Evolutionary conservation across 495 filamentous ascomycete genomes (phyloP), one percentile per base, ranked within the genome.

Genomic region (Extremus antarcticus): DNA sequence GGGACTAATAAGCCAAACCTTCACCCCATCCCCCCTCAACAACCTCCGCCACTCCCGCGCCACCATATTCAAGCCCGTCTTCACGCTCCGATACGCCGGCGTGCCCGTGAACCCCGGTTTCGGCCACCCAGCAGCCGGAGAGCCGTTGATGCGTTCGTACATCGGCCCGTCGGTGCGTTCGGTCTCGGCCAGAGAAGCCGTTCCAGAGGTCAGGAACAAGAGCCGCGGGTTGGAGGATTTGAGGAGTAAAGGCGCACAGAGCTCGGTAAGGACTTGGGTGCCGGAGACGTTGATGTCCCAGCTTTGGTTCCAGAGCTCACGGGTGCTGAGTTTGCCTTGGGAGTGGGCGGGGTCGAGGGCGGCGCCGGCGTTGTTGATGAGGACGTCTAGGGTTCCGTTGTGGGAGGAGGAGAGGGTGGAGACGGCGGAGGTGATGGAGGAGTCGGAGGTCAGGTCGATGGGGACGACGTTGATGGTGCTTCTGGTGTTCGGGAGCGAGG

Each of bases 41-140:
- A n/a, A n/a, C n/a, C n/a, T n/a, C n/a, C n/a, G n/a, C n/a, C n/a
- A n/a, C n/a, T n/a, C n/a, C n/a, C n/a, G n/a, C n/a, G n/a, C 3
- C 73, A 83, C 35, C 81, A 84, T 84, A 55, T 84, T 83, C 60
- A 85, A 53, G 9, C 75, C 81, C 0, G 78, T 74, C 69, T 85
- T 84, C 25, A 68, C 63, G 47, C 65, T 67, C 11, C 79, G 71
- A 58, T 85, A 84, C n/a, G 69, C 25, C 16, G 47, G 43, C 21
- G 51, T 59, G 2, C 49, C n/a, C n/a, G 21, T 13, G n/a, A n/a
- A n/a, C n/a, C n/a, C n/a, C n/a, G n/a, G n/a, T 55, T 76, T 77
- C n/a, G 73, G 73, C 70, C 77, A 80, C 2, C 78, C 79, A n/a
- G 67, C 67, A 0, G 65, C 53, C 0, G 72, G 72, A 11, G 57